These are phyloP conservation scores for Venturia oleaginea DNA, from an alignment of 2,329 filamentous ascomycete species.

Conservation along the genomic window DNA sequence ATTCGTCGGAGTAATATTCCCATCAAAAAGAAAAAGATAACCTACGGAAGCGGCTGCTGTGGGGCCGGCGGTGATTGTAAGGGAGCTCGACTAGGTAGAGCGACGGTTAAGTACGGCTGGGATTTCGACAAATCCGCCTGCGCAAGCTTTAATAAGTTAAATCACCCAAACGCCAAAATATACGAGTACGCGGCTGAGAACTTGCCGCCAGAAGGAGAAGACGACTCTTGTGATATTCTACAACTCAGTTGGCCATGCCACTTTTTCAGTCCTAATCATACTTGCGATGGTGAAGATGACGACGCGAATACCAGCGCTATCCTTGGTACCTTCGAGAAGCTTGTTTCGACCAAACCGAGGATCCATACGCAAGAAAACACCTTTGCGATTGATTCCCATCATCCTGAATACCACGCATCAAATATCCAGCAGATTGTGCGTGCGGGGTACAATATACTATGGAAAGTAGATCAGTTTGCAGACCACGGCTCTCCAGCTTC, in stretches of 20 bases:
- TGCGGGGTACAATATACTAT: conserved; percentile 5
- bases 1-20: neutral
- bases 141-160: neutral
- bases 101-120: neutral
- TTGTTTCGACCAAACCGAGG: neutral
- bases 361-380: conserved; percentile 11
- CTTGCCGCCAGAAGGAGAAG: neutral
- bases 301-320: neutral
- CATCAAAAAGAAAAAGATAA: neutral
- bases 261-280: conserved; percentile 6
- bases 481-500: neutral
- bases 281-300: neutral
- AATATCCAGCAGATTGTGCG: neutral
- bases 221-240: neutral
- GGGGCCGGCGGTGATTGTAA: conserved; percentile 6
- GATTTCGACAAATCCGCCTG: neutral
- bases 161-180: neutral
- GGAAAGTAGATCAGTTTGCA: conserved; percentile 7
- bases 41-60: conserved; percentile 3
- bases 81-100: neutral
- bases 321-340: neutral
- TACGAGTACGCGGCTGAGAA: neutral
- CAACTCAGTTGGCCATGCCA: conserved; percentile 10
- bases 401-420: neutral
- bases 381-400: neutral